phyloP scores from a whole-genome alignment of 805 yeast genomes.

The Metschnikowia sp. region DNA sequence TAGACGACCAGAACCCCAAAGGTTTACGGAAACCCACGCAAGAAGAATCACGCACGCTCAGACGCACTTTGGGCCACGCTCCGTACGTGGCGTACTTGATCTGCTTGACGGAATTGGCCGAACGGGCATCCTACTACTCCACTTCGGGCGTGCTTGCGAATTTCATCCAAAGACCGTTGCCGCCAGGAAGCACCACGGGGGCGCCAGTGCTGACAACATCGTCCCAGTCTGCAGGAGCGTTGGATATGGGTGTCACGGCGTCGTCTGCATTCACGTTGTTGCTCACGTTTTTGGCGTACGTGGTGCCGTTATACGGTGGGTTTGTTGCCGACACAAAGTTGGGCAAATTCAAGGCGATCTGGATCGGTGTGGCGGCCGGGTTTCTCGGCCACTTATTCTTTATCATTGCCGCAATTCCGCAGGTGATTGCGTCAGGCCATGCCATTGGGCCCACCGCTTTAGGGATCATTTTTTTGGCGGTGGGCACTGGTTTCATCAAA shows the following conservation, averaged over 20 bases:
- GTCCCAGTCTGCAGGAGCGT: conserved; percentile 48
- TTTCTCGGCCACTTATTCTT: conserved; percentile 46
- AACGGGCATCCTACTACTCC: conserved; percentile 54
- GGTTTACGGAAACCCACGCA: conserved; percentile 37
- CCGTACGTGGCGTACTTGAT: conserved; percentile 50
- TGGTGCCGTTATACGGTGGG: conserved; percentile 52
- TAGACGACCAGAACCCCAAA: conserved; percentile 34
- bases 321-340: conserved; percentile 46
- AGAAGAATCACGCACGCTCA: conserved; percentile 23
- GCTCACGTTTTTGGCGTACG: conserved; percentile 48
- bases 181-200: conserved; percentile 46
- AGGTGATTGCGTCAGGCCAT: conserved; percentile 32
- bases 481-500: conserved; percentile 53
- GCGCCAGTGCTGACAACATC: conserved; percentile 28
- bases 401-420: conserved; percentile 47
- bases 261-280: conserved; percentile 48
- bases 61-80: conserved; percentile 44
- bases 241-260: conserved; percentile 42
- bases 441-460: conserved; percentile 11
- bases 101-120: conserved; percentile 46
- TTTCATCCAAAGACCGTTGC: conserved; percentile 51
- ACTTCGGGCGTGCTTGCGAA: conserved; percentile 43
- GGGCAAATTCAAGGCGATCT: conserved; percentile 48
- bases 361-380: conserved; percentile 48
- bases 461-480: conserved; percentile 12